Percentiles rank a stretch among this genome's conserved stretches.
Conservation (phyloP, 176 grass and related monocot genomes). For the Oryza longistaminata region DNA sequence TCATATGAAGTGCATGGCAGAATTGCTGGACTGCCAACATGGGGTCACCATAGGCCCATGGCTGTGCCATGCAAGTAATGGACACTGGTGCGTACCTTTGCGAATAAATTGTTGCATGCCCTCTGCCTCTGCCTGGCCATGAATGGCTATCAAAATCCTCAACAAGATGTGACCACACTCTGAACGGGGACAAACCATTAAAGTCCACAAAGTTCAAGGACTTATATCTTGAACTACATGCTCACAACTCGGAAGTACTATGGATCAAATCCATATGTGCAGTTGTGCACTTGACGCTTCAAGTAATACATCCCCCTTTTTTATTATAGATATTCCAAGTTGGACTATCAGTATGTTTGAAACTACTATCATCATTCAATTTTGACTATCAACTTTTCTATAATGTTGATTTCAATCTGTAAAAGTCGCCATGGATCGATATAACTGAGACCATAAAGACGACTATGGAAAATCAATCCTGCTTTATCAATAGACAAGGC, state of each 20-base stretch:
- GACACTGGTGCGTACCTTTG: constrained; percentile 36
- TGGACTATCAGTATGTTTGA: background rate
- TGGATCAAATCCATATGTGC: constrained; percentile 12
- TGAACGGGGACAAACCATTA: constrained; percentile 63
- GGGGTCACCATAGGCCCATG: constrained; percentile 26
- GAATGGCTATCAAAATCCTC: constrained; percentile 67
- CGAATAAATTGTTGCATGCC: constrained; percentile 44
- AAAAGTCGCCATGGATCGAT: background rate
- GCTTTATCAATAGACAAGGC: too few species aligned
- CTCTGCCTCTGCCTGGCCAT: constrained; percentile 44
- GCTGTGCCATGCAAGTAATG: constrained; percentile 33
- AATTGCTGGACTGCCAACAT: constrained; percentile 25
- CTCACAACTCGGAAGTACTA: constrained; percentile 25
- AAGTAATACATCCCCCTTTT: background rate
- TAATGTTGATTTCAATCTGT: background rate
- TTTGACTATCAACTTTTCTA: background rate
- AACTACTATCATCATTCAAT: background rate
- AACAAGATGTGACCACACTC: constrained; percentile 68
- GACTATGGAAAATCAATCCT: background rate
- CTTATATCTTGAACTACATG: constrained; percentile 46
- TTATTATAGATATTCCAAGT: background rate
- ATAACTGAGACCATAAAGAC: background rate
- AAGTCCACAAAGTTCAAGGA: constrained; percentile 60
- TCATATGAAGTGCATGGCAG: constrained; percentile 35
- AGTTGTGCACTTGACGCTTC: constrained; percentile 20